These are phyloP conservation scores for Nidularia sp. DNA, from an alignment of 768 basidiomycete genomes.

Conservation along the genomic window DNA sequence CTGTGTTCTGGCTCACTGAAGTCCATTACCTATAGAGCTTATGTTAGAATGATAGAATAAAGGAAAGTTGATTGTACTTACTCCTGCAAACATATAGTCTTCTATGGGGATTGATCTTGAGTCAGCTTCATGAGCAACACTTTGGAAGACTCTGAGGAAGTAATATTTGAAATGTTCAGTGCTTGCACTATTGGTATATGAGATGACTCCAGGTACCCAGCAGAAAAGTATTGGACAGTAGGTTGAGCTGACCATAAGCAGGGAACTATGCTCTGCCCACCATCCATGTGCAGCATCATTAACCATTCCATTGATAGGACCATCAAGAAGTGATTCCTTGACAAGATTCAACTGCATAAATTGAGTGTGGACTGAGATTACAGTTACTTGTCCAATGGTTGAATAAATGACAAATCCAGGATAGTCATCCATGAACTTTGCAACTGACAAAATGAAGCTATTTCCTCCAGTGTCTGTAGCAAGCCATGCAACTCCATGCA, in stretches of 20 bases:
- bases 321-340: slow-evolving; percentile 2
- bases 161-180: too few species aligned
- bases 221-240: not conserved
- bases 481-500: too few species aligned
- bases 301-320: slow-evolving; percentile 3
- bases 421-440: slow-evolving; percentile 2
- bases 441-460: slow-evolving; percentile 3
- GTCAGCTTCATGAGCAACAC: too few species aligned
- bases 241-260: not conserved
- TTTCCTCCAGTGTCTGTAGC: not conserved
- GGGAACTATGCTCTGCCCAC: not conserved
- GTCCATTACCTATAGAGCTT: too few species aligned
- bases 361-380: slow-evolving; percentile 2
- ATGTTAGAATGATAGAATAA: too few species aligned
- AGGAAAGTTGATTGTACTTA: too few species aligned
- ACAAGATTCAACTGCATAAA: slow-evolving; percentile 3
- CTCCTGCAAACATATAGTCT: too few species aligned
- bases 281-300: slow-evolving; percentile 3
- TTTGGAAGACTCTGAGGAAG: too few species aligned
- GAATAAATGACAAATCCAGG: not conserved
- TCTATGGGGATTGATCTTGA: too few species aligned
- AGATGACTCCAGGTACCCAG: not conserved
- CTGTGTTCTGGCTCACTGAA: too few species aligned
- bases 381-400: not conserved
- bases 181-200: too few species aligned